A percentile compares a stretch with the other conserved stretches of the same genome.
Evolutionary conservation across 371 early-diverging fungal genomes (phyloP).

Genomic region (Coemansia sp.): DNA sequence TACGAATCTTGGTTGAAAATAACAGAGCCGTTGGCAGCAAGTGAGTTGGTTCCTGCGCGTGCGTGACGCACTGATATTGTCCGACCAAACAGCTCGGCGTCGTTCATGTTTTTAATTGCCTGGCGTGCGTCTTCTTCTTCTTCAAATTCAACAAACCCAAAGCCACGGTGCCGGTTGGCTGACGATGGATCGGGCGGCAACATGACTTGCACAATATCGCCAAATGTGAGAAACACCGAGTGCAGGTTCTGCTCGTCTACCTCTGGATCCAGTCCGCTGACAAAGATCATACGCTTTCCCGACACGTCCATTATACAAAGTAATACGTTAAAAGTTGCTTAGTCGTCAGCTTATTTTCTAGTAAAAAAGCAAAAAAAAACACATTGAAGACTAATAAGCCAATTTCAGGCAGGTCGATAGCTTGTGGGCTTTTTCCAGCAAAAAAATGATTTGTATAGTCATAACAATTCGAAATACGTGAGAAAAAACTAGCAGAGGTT

Average conservation of each 20-base stretch:
- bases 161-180: slow-evolving; percentile 81
- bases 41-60: slow-evolving; percentile 57
- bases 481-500: slow-evolving; percentile 25
- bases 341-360: background rate
- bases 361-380: background rate
- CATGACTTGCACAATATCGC: slow-evolving; percentile 87
- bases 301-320: slow-evolving; percentile 28
- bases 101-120: slow-evolving; percentile 94
- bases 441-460: no score
- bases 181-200: slow-evolving; percentile 72
- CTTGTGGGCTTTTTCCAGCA: background rate
- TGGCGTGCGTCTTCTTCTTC: slow-evolving; percentile 77
- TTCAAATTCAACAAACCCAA: slow-evolving; percentile 95
- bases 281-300: slow-evolving; percentile 39
- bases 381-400: no score
- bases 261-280: slow-evolving; percentile 81
- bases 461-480: slow-evolving; percentile 27
- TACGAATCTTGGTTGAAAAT: slow-evolving; percentile 55
- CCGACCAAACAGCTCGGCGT: slow-evolving; percentile 82
- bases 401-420: background rate
- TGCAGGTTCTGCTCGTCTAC: slow-evolving; percentile 76
- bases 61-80: slow-evolving; percentile 88
- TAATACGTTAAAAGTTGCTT: background rate
- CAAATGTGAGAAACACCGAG: slow-evolving; percentile 95
- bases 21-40: background rate